Evolutionary conservation across 2,329 filamentous ascomycete genomes (phyloP).

Genomic region (Fusarium sp.): DNA sequence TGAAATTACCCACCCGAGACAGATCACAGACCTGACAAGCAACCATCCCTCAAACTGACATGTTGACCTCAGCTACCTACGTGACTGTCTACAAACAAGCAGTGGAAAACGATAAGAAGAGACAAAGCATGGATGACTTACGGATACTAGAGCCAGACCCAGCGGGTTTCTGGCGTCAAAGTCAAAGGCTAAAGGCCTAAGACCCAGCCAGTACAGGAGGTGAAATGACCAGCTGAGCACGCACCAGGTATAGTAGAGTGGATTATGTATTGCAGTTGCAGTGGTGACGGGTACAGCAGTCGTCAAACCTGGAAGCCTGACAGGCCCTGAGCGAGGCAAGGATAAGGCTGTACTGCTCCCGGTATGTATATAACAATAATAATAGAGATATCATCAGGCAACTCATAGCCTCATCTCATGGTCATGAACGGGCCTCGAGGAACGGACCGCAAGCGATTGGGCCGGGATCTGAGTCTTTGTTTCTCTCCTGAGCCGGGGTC

Average conservation of each 20-base stretch:
- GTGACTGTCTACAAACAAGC: not conserved
- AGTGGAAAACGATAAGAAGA: conserved; percentile 4
- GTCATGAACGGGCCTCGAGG: conserved; percentile 16
- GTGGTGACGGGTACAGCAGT: conserved; percentile 7
- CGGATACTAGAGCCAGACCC: conserved; percentile 1
- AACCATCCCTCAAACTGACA: not conserved
- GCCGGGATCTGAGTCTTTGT: conserved; percentile 12
- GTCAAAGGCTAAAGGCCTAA: conserved; percentile 22
- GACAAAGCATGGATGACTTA: conserved; percentile 7
- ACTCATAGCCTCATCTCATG: not conserved
- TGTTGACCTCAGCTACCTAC: not conserved
- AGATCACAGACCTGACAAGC: not conserved
- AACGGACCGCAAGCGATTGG: conserved; percentile 18
- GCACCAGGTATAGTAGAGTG: conserved; percentile 21
- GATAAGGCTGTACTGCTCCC: not conserved
- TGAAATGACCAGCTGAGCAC: conserved; percentile 35
- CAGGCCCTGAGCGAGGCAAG: conserved; percentile 2
- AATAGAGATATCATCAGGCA: not conserved
- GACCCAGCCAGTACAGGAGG: conserved; percentile 19
- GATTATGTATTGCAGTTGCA: conserved; percentile 1
- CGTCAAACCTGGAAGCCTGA: conserved; percentile 11
- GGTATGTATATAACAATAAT: not conserved
- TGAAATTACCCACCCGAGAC: not conserved
- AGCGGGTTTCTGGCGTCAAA: conserved; percentile 34
- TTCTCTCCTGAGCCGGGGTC: conserved; percentile 3